A percentile compares a stretch with the other conserved stretches of the same genome.
Evolutionary conservation across 768 basidiomycete genomes (phyloP).

Genomic region (Zangia roseola): DNA sequence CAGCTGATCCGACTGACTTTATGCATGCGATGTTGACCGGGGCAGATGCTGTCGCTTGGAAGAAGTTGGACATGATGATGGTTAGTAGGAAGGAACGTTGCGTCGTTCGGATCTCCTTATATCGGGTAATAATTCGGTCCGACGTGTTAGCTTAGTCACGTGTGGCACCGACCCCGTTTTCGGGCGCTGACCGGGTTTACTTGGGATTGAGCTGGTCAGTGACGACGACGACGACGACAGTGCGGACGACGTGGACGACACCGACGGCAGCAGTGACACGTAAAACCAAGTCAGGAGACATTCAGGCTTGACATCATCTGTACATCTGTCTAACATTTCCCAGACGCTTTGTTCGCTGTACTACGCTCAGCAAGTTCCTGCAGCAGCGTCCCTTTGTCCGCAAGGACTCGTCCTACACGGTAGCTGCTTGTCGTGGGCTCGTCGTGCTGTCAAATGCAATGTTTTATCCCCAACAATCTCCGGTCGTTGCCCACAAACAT

Average conservation of each 20-base stretch:
- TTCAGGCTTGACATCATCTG: conserved; percentile 13
- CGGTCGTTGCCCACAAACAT: conserved; percentile 76
- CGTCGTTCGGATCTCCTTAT: too few relatives aligned
- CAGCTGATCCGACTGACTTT: conserved; percentile 55
- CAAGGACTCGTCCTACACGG: conserved; percentile 5
- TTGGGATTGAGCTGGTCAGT: conserved; percentile 17
- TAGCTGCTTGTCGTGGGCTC: conserved; percentile 5
- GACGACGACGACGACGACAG: conserved; percentile 15
- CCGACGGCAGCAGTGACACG: conserved; percentile 11
- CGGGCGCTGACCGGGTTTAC: conserved; percentile 26
- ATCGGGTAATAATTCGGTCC: conserved; percentile 14
- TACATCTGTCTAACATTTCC: conserved; percentile 9
- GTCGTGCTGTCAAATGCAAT: conserved; percentile 47
- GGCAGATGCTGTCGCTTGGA: conserved; percentile 85
- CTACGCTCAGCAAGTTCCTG: conserved; percentile 4
- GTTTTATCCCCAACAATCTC: conserved; percentile 86
- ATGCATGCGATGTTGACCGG: conserved; percentile 99
- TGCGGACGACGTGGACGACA: conserved; percentile 15
- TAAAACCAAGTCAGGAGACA: too few relatives aligned
- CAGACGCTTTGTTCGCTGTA: not conserved
- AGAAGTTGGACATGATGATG: conserved; percentile 53
- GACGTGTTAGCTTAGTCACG: conserved; percentile 15
- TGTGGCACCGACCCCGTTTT: conserved; percentile 22
- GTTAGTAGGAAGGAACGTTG: conserved; percentile 11
- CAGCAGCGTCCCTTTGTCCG: conserved; percentile 9